phyloP scores from a whole-genome alignment of 179 eudicot genomes.

The Vitellaria paradoxa region DNA sequence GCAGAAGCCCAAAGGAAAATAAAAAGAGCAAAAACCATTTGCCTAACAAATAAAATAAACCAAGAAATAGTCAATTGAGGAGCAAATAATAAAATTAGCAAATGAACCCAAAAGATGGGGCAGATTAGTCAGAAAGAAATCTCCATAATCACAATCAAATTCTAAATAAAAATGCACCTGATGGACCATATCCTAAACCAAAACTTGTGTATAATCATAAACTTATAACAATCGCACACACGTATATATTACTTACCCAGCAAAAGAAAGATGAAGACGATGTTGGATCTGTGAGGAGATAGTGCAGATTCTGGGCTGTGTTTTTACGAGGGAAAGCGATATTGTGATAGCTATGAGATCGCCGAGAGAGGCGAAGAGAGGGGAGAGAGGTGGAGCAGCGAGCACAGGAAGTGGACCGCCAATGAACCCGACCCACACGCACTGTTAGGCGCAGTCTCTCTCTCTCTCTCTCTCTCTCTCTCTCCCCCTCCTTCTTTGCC shows the following conservation, averaged over 20 bases:
- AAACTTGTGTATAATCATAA: background rate
- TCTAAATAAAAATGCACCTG: background rate
- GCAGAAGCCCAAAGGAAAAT: no score
- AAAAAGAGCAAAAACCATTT: no score
- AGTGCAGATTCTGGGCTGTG: conserved; percentile 13
- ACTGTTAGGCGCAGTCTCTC: no score
- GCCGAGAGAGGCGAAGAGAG: background rate
- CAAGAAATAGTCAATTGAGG: no score
- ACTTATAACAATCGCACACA: background rate
- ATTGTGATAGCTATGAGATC: background rate
- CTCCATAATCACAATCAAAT: no score
- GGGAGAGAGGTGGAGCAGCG: background rate
- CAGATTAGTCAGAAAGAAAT: no score
- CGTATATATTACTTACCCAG: conserved; percentile 7
- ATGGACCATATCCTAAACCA: background rate
- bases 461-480: no score
- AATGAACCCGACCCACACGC: no score
- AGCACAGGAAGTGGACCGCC: background rate
- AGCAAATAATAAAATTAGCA: no score
- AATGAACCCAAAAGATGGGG: no score
- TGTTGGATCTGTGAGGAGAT: conserved; percentile 15
- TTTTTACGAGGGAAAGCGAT: background rate
- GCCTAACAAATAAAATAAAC: no score
- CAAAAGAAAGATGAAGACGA: conserved; percentile 6
- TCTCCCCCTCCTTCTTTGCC: no score